Percentiles rank a stretch among this genome's conserved stretches.
Evolutionary conservation across 1,284 basidiomycete genomes (phyloP).

Genomic region (Ustilago crameri): DNA sequence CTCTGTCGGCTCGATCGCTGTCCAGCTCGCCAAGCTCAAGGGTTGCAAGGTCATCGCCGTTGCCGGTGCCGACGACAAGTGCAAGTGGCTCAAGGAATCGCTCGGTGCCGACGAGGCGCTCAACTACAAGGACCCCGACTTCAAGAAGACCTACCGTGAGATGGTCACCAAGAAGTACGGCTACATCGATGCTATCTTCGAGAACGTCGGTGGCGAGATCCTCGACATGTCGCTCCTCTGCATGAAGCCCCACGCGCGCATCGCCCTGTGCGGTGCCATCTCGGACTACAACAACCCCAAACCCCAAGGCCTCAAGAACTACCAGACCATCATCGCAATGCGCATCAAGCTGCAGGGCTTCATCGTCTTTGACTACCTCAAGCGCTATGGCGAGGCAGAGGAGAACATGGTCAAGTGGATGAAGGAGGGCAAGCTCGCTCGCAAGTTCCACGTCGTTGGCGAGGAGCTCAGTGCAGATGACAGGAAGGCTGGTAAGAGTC

Average conservation of each 20-base stretch:
- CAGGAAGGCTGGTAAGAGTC: constrained; percentile 20
- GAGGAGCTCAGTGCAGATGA: constrained; percentile 37
- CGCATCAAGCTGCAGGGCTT: constrained; percentile 84
- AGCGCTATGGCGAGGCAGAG: constrained; percentile 41
- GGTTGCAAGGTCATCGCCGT: constrained; percentile 82
- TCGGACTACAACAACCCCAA: constrained; percentile 67
- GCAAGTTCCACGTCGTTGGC: constrained; percentile 70
- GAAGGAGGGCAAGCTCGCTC: constrained; percentile 78
- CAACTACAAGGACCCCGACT: constrained; percentile 81
- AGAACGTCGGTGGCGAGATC: constrained; percentile 56
- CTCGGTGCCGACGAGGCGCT: constrained; percentile 83
- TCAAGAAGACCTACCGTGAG: constrained; percentile 75
- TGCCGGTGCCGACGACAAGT: constrained; percentile 82
- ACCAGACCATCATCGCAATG: constrained; percentile 76
- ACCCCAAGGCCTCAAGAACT: constrained; percentile 68
- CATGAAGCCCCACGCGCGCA: constrained; percentile 80
- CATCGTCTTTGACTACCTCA: constrained; percentile 54
- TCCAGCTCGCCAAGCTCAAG: constrained; percentile 73
- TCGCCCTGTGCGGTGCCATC: constrained; percentile 83
- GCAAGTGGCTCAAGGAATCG: constrained; percentile 81
- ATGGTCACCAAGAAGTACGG: constrained; percentile 70
- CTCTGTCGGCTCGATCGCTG: constrained; percentile 68
- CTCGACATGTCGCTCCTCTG: constrained; percentile 67
- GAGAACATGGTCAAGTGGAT: constrained; percentile 72
- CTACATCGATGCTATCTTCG: constrained; percentile 54